phyloP scores from a whole-genome alignment of 2,329 filamentous ascomycete species.

The Endoconidiophora polonica region DNA sequence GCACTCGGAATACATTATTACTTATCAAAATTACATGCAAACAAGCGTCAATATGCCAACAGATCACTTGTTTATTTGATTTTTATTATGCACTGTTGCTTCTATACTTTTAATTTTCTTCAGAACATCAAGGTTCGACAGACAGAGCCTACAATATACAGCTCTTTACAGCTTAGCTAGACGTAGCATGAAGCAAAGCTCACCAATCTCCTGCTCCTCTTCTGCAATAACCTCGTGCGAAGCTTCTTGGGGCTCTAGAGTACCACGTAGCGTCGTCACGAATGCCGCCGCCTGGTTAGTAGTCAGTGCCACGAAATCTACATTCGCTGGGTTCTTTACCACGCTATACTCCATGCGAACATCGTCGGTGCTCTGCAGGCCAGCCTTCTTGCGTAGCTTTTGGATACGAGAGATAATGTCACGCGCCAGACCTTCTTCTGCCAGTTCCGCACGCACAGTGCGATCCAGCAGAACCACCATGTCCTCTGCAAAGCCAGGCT shows the following conservation, averaged over 20 bases:
- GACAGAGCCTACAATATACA: background rate
- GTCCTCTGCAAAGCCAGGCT: slow-evolving; percentile 16
- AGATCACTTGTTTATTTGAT: too few species aligned
- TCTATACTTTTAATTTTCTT: too few species aligned
- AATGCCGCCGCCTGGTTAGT: slow-evolving; percentile 49
- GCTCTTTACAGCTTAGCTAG: slow-evolving; percentile 49
- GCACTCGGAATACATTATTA: too few species aligned
- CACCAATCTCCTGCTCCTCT: slow-evolving; percentile 75
- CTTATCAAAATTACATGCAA: too few species aligned
- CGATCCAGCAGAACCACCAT: slow-evolving; percentile 83
- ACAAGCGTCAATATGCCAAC: too few species aligned
- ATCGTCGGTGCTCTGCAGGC: slow-evolving; percentile 79
- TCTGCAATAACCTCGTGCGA: slow-evolving; percentile 45
- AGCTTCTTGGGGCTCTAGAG: slow-evolving; percentile 37
- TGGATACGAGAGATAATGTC: slow-evolving; percentile 92
- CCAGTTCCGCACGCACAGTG: slow-evolving; percentile 66
- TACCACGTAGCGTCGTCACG: slow-evolving; percentile 61
- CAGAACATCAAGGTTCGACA: slow-evolving; percentile 17
- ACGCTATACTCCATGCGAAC: slow-evolving; percentile 88
- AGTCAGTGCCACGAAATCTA: slow-evolving; percentile 57
- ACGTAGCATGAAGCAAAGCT: slow-evolving; percentile 62
- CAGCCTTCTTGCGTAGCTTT: slow-evolving; percentile 82
- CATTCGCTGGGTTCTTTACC: slow-evolving; percentile 57
- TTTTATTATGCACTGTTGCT: too few species aligned
- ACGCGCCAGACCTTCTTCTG: slow-evolving; percentile 72